Percentiles rank a stretch among this genome's conserved stretches.
phyloP scores from a whole-genome alignment of 208 protist species.

The Trypanosoma theileri region DNA sequence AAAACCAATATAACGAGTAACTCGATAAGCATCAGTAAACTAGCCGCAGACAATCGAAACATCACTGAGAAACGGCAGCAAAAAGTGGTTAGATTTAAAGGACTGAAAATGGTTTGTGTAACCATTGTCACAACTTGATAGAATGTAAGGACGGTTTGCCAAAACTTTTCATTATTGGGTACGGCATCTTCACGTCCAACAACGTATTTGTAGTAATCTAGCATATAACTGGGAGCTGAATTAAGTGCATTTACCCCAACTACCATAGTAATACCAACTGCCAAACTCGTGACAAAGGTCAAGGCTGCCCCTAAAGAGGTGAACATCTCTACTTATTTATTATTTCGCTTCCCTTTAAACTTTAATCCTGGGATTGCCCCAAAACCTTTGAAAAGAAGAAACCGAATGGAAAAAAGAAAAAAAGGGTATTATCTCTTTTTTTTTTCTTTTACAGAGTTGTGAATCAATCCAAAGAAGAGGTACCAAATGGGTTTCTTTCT shows the following conservation, averaged over 20 bases:
- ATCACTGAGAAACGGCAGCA: conserved; percentile 73
- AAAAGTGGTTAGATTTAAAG: conserved; percentile 70
- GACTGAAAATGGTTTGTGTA: conserved; percentile 69
- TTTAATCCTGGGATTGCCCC: no score
- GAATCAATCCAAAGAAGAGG: no score
- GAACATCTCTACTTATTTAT: background rate
- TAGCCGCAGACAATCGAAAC: conserved; percentile 50
- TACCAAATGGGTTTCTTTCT: no score
- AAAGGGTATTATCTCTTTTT: no score
- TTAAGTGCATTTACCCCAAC: conserved; percentile 90
- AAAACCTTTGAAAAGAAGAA: no score
- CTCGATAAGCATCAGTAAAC: conserved; percentile 58
- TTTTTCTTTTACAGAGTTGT: no score
- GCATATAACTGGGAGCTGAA: conserved; percentile 84
- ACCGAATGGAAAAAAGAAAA: no score
- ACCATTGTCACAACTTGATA: conserved; percentile 81
- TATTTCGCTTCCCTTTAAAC: background rate
- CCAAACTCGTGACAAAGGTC: conserved; percentile 69
- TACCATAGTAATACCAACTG: conserved; percentile 83
- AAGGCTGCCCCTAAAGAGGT: background rate
- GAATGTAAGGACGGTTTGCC: conserved; percentile 73
- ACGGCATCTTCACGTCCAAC: conserved; percentile 32
- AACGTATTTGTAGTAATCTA: conserved; percentile 82
- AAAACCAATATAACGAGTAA: conserved; percentile 35
- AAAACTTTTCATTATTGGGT: conserved; percentile 45